phyloP scores from a whole-genome alignment of 2,329 filamentous ascomycete genomes.

The Colletotrichum sp. region DNA sequence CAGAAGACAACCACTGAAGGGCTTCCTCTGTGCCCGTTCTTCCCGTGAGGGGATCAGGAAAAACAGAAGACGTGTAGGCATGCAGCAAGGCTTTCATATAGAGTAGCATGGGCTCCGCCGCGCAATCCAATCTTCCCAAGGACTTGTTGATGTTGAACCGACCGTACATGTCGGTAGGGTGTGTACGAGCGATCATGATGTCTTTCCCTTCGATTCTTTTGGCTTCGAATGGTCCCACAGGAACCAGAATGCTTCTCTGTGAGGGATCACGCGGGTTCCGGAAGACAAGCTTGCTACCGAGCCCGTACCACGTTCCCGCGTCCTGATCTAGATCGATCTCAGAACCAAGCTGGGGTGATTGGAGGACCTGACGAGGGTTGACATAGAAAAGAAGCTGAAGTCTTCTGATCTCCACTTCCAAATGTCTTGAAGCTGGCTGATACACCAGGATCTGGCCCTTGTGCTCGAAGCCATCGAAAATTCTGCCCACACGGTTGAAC shows the following conservation, averaged over 20 bases:
- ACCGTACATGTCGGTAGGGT: conserved; percentile 43
- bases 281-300: conserved; percentile 63
- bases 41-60: conserved; percentile 63
- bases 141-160: conserved; percentile 59
- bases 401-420: conserved; percentile 56
- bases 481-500: conserved; percentile 39
- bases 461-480: conserved; percentile 58
- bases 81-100: conserved; percentile 65
- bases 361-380: conserved; percentile 43
- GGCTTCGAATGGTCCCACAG: conserved; percentile 42
- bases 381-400: conserved; percentile 61
- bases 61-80: conserved; percentile 61
- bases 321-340: conserved; percentile 64
- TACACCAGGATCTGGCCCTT: conserved; percentile 46
- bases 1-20: conserved; percentile 52
- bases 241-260: conserved; percentile 58
- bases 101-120: conserved; percentile 57
- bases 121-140: conserved; percentile 61
- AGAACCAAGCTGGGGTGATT: conserved; percentile 52
- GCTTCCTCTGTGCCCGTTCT: conserved; percentile 68
- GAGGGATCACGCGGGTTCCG: conserved; percentile 42
- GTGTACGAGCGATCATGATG: conserved; percentile 30
- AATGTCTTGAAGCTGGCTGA: conserved; percentile 37
- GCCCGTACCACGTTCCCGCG: conserved; percentile 63
- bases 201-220: conserved; percentile 1